Evolutionary conservation across 1,284 basidiomycete species (phyloP), one percentile per base, ranked within the genome.

Genomic region (Ceratobasidium sp.): DNA sequence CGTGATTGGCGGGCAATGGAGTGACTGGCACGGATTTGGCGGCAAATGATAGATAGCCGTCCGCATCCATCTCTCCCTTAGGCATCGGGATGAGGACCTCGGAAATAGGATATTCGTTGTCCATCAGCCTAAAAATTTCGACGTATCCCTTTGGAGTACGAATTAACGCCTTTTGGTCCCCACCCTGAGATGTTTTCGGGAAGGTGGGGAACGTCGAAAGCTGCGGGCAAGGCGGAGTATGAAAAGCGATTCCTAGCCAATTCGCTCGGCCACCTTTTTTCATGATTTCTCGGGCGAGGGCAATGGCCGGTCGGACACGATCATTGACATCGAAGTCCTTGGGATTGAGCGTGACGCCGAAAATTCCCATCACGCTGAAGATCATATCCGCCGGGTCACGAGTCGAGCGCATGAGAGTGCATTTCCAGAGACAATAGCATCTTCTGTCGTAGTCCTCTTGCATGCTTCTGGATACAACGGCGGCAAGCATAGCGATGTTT

Each of bases 361-460:
- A 70, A 1, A 70, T n/a, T 18, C 68, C 68, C 68, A 70, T 70
- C 12, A 70, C 46, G 46, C 68, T 70, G 46, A 53, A 56, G 28
- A 56, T 56, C 68, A 53, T 70, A 33, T 70, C 68, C 9, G n/a
- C 46, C 26, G 68, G 68, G 46, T 46, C 39, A 28, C 39, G 44
- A n/a, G 53, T 44, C 53, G 68, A 39, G 49, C 68, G 68, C 68
- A 56, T 70, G 1, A 70, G 23, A 33, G 68, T 46, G 15, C 46
- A 70, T 28, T 56, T 53, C 68, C 68, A 53, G 49, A 70, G 13
- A 56, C 39, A 39, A 33, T 70, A 33, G 20, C 15, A 53, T 39
- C 28, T 53, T 15, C 46, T 7, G 15, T 70, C 68, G 20, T 55
- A 33, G 28, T 70, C 33, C 18, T 42, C 20, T n/a, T 42, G 40